A percentile compares a stretch with the other conserved stretches of the same genome.
These are phyloP conservation scores for Gnaphalium uliginosum DNA, from an alignment of 129 eudicot genomes.

Conservation along the genomic window DNA sequence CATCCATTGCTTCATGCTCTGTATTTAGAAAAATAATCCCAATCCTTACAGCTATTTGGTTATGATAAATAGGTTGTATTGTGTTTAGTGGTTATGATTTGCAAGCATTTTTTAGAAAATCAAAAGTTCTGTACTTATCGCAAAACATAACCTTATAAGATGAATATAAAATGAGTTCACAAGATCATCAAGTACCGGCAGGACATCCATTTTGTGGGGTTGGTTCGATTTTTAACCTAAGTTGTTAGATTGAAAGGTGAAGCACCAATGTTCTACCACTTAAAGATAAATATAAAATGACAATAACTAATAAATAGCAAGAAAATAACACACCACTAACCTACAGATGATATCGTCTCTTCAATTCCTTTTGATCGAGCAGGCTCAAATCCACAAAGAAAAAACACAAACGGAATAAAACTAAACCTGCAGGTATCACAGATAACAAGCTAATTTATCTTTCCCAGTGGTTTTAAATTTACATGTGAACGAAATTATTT, in stretches of 20 bases:
- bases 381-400: conserved; percentile 37
- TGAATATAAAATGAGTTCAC: too few relatives aligned
- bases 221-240: too few relatives aligned
- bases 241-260: too few relatives aligned
- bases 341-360: conserved; percentile 58
- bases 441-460: conserved; percentile 5
- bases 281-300: too few relatives aligned
- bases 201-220: too few relatives aligned
- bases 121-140: background rate
- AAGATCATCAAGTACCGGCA: too few relatives aligned
- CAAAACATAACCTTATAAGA: background rate
- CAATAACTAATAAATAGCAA: too few relatives aligned
- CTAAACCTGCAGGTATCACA: conserved; percentile 59
- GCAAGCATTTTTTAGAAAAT: too few relatives aligned
- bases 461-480: background rate
- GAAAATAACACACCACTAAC: conserved; percentile 34
- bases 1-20: background rate
- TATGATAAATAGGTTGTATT: background rate
- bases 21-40: background rate
- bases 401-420: conserved; percentile 64
- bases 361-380: conserved; percentile 39
- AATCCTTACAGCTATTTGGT: background rate
- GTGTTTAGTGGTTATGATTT: too few relatives aligned
- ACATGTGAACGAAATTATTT: background rate
- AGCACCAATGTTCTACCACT: too few relatives aligned